These are phyloP conservation scores for Pseudogymnoascus sp. DNA, from an alignment of 2,329 filamentous ascomycete genomes.

Conservation along the genomic window DNA sequence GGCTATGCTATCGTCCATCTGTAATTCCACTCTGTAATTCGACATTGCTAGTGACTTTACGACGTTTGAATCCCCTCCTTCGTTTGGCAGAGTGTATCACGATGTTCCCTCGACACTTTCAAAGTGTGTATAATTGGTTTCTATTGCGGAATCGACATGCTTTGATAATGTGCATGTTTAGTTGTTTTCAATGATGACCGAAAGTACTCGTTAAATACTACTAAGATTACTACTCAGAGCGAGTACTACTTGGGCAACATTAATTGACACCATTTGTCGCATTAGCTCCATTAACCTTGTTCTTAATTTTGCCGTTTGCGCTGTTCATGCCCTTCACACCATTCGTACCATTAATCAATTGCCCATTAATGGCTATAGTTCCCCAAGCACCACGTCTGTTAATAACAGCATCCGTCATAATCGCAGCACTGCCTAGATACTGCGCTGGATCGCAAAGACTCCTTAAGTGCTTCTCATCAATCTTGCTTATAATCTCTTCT, in stretches of 20 bases:
- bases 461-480: conserved; percentile 25
- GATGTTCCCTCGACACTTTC: background rate
- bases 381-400: conserved; percentile 17
- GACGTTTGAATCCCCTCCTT: too few relatives aligned
- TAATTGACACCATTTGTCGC: background rate
- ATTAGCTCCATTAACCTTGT: background rate
- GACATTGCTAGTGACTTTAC: too few relatives aligned
- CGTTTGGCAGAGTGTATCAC: background rate
- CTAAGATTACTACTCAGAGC: background rate
- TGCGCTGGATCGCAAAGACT: conserved; percentile 45
- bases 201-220: background rate
- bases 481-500: conserved; percentile 24
- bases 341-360: background rate
- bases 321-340: background rate
- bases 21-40: too few relatives aligned
- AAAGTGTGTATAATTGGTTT: background rate
- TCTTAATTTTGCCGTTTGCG: background rate
- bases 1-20: too few relatives aligned
- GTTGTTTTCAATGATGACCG: background rate
- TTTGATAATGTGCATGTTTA: too few relatives aligned
- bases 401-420: conserved; percentile 26
- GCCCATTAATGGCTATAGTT: background rate
- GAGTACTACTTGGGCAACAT: background rate
- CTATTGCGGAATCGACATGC: background rate
- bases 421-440: conserved; percentile 29